Percentiles rank a stretch among this genome's conserved stretches.
phyloP scores from a whole-genome alignment of 2,329 filamentous ascomycete genomes.

The Raffaelea arxii region DNA sequence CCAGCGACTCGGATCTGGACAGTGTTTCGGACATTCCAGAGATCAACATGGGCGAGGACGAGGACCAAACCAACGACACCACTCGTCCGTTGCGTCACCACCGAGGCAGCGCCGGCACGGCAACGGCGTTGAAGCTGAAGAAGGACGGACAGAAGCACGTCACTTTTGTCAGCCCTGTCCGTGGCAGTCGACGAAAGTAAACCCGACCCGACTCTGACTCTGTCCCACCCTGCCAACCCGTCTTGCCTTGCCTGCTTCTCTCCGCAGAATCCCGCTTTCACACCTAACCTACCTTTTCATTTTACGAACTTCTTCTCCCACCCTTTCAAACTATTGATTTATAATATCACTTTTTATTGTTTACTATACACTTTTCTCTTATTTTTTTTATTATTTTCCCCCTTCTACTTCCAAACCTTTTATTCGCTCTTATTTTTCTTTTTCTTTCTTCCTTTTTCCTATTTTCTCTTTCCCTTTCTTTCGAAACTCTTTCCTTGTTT shows the following conservation, averaged over 20 bases:
- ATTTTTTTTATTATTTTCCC: neutral
- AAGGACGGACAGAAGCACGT: constrained; percentile 48
- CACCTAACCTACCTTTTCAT: no score
- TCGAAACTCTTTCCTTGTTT: neutral
- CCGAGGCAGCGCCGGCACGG: constrained; percentile 22
- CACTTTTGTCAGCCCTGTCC: constrained; percentile 43
- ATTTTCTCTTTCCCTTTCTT: neutral
- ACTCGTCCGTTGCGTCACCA: constrained; percentile 33
- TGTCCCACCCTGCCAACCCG: no score
- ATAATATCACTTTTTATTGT: constrained; percentile 5
- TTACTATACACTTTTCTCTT: constrained; percentile 3
- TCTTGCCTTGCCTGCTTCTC: no score
- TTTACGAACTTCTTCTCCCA: neutral
- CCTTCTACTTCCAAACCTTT: neutral
- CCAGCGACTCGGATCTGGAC: constrained; percentile 49
- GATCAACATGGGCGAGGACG: constrained; percentile 50
- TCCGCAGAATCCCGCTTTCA: no score
- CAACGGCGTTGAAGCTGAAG: constrained; percentile 36
- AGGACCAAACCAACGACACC: constrained; percentile 19
- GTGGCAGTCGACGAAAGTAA: constrained; percentile 26
- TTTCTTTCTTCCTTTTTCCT: neutral
- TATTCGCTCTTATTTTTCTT: neutral
- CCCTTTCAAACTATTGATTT: neutral
- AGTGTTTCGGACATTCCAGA: constrained; percentile 52
- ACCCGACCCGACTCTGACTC: no score